Evolutionary conservation across 208 protist species (phyloP), one percentile per base, ranked within the genome.

Genomic region (Acanthamoeba triangularis): DNA sequence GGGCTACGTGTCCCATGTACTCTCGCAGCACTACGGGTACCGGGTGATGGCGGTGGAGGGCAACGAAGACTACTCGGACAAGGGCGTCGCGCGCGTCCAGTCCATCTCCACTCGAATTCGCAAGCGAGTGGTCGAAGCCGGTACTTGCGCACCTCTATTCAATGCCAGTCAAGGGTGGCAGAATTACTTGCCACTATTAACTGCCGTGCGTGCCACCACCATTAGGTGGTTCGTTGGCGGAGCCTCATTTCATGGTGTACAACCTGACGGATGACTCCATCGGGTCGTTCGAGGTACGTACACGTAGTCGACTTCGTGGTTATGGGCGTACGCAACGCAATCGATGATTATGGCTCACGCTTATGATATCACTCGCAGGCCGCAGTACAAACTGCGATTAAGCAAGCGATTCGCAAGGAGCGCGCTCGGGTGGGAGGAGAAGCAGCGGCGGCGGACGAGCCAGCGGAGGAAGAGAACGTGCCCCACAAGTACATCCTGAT

Each of bases 1-100:
- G 80, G 87, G 87, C 33, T 93, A 93, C 63, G 63, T 93, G 61
- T 93, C 87, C 7, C 87, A 93, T 14, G 87, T 93, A 23, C 87
- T 93, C 5, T 93, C 87, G 59, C 87, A 93, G 61, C 87, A 93
- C 61, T 93, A 93, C 28, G 87, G 87, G 16, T 93, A 93, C 33
- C 54, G 87, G 5, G 87, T 93, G 7, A 93, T 93, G 25, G 87
- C 87, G 20, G 63, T 93, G 33, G 87, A 93, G 47, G 87, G 87
- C 87, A 93, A 93, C 87, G 52, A 67, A 35, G 80, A 88, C 80
- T 88, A 88, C 80, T 88, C 80, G n/a, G 30, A 88, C 30, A 88
- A 88, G 80, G 80, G 80, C 30, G 80, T 65, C 30, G 49, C 41
- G 25, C 80, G 80, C 6, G 80, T 88, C 47, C 30, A 37, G 52